phyloP scores from a whole-genome alignment of 2,329 filamentous ascomycete species.

The Rhytidhysteron rufulum region DNA sequence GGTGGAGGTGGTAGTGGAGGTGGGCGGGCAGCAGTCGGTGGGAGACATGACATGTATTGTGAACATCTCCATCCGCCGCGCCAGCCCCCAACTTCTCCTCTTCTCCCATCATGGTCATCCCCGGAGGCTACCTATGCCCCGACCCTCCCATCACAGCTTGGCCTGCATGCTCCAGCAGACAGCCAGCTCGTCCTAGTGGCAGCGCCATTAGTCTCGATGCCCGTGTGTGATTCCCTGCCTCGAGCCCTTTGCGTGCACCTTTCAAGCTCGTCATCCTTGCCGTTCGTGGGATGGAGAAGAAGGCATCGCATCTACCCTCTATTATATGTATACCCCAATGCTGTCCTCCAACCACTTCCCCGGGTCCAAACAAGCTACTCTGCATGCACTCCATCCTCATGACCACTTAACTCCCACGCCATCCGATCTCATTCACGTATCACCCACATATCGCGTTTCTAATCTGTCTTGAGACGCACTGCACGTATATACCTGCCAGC shows the following conservation, averaged over 20 bases:
- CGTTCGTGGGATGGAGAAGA: slow-evolving; percentile 24
- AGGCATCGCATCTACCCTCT: slow-evolving; percentile 19
- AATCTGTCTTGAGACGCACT: slow-evolving; percentile 15
- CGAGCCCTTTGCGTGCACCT: slow-evolving; percentile 20
- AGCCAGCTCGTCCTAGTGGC: slow-evolving; percentile 26
- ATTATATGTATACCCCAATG: slow-evolving; percentile 34
- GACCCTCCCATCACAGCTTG: slow-evolving; percentile 25
- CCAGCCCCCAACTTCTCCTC: slow-evolving; percentile 18
- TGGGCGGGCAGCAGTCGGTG: slow-evolving; percentile 13
- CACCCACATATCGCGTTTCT: slow-evolving; percentile 14
- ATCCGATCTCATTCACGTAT: slow-evolving; percentile 14
- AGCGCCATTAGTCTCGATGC: slow-evolving; percentile 28
- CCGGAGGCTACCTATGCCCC: slow-evolving; percentile 26
- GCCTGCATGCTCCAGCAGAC: slow-evolving; percentile 29
- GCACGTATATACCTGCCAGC: slow-evolving; percentile 14
- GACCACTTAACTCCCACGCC: slow-evolving; percentile 28
- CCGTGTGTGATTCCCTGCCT: slow-evolving; percentile 21
- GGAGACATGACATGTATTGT: slow-evolving; percentile 18
- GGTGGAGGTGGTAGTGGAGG: too few species aligned
- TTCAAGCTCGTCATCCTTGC: slow-evolving; percentile 34
- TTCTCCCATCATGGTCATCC: slow-evolving; percentile 16
- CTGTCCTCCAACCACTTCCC: slow-evolving; percentile 21
- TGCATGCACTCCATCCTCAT: slow-evolving; percentile 21
- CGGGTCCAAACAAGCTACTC: slow-evolving; percentile 20
- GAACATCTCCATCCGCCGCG: slow-evolving; percentile 24